Evolutionary conservation across 1,284 basidiomycete species (phyloP).

Genomic region (Apiotrichum gamsii): DNA sequence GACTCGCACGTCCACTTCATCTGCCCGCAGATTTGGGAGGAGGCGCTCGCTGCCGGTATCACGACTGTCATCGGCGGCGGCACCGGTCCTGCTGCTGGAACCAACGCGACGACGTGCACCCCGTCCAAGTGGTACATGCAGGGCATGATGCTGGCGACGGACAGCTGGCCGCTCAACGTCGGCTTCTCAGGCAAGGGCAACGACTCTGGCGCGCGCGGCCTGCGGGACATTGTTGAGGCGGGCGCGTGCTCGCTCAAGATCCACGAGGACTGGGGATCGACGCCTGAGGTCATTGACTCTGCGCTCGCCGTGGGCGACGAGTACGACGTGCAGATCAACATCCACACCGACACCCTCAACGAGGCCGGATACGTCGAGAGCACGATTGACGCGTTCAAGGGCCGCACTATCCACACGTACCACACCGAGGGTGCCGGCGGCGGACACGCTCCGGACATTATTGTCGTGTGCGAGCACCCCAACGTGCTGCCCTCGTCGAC

Average conservation of each 20-base stretch:
- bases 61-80: slow-evolving; percentile 89
- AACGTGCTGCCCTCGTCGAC: slow-evolving; percentile 97
- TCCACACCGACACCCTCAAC: slow-evolving; percentile 95
- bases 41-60: slow-evolving; percentile 56
- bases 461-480: slow-evolving; percentile 80
- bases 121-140: slow-evolving; percentile 78
- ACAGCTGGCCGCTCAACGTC: slow-evolving; percentile 85
- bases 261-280: slow-evolving; percentile 98
- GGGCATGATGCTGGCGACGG: slow-evolving; percentile 82
- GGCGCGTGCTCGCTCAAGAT: slow-evolving; percentile 90
- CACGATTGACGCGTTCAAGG: slow-evolving; percentile 84
- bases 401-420: slow-evolving; percentile 94
- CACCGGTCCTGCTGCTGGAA: slow-evolving; percentile 85
- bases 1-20: slow-evolving; percentile 93
- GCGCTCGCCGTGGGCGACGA: slow-evolving; percentile 79
- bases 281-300: slow-evolving; percentile 74
- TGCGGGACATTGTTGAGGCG: slow-evolving; percentile 79
- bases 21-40: slow-evolving; percentile 74
- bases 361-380: slow-evolving; percentile 69
- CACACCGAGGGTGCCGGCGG: slow-evolving; percentile 93
- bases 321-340: slow-evolving; percentile 94
- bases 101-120: slow-evolving; percentile 93
- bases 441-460: slow-evolving; percentile 97
- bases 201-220: slow-evolving; percentile 62
- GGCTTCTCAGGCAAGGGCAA: slow-evolving; percentile 92